phyloP scores from a whole-genome alignment of 495 filamentous ascomycete genomes.

The Podospora australis region DNA sequence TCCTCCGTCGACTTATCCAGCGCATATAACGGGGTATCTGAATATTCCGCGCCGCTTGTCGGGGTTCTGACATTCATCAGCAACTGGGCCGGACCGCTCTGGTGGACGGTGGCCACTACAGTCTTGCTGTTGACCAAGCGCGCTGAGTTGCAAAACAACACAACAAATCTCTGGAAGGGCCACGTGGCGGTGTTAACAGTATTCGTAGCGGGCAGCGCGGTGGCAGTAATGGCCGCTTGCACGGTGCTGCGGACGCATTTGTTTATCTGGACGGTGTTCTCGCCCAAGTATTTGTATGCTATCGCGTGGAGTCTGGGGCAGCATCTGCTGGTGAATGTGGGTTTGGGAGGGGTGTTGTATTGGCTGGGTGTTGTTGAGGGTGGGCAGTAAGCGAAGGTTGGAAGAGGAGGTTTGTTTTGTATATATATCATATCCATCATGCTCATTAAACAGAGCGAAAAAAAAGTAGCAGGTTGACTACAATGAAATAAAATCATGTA shows the following conservation, averaged over 20 bases:
- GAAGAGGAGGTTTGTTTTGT: neutral
- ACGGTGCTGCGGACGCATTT: slow-evolving; percentile 77
- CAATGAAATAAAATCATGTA: too few relatives aligned
- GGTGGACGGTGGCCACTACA: slow-evolving; percentile 63
- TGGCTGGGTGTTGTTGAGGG: slow-evolving; percentile 35
- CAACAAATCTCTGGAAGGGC: slow-evolving; percentile 23
- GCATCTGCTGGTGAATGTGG: slow-evolving; percentile 66
- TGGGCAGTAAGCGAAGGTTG: neutral
- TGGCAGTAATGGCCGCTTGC: slow-evolving; percentile 83
- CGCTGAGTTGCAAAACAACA: slow-evolving; percentile 1
- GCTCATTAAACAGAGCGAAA: too few relatives aligned
- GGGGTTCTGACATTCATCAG: slow-evolving; percentile 74
- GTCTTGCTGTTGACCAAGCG: slow-evolving; percentile 43
- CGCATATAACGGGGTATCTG: slow-evolving; percentile 74
- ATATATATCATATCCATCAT: too few relatives aligned
- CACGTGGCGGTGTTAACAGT: slow-evolving; percentile 59
- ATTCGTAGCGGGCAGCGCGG: slow-evolving; percentile 52
- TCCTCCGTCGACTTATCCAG: slow-evolving; percentile 78
- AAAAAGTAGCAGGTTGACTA: too few relatives aligned
- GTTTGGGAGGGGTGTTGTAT: slow-evolving; percentile 49
- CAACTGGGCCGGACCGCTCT: slow-evolving; percentile 90
- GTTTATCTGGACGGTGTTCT: slow-evolving; percentile 99
- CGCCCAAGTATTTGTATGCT: slow-evolving; percentile 88
- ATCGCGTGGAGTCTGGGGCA: slow-evolving; percentile 81
- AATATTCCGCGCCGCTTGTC: slow-evolving; percentile 61